Base-by-base conservation (phyloP, 1,284 basidiomycete genomes). In the Trichosporon sp. region DNA sequence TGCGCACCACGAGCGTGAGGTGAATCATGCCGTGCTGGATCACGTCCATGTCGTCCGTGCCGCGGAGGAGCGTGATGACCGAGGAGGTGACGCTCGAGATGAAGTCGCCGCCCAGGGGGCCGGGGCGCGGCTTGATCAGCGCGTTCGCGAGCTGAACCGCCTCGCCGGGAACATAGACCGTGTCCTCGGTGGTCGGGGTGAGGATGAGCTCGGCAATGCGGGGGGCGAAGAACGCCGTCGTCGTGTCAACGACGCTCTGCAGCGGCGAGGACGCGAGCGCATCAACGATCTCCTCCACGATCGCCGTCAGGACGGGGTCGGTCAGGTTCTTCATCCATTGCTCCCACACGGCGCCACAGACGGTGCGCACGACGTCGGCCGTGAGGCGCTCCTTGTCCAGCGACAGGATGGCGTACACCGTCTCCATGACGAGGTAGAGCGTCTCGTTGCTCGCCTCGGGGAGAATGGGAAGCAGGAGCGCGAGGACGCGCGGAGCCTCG, bases 301-400 rank as follows among this genome's bases (percentile, higher is more conserved):
- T 90, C 0, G 93, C 93, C 38, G 94, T 88, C 76, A 95, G 90
- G 68, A 98, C 90, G 0, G 94, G 94, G 85, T 98, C 95, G 95
- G 90, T 91, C 79, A 90, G 91, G 76, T 94, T 92, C 80, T 91
- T 91, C 66, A 88, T 86, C 93, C 93, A 96, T 21, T 93, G 90
- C 63, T 92, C 88, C 35, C 94, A 86, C 8, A 91, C 85, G 1
- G 89, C 89, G 10, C 87, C 80, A 7, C 90, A 88, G 35, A 96
- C 84, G 0, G 90, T 88, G 8, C 83, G 86, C 3, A 91, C 90
- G 76, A 89, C 87, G 38, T 90, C 89, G 1, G 82, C 83, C 14
- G 88, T 90, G 70, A 92, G 84, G 89, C 90, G 87, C 63, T 89
- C 89, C 51, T 90, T 87, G 72, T 92, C 90, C 2, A 96, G 87